Base-by-base conservation (phyloP, 2,329 filamentous ascomycete species). In the Trichoderma semiorbis region DNA sequence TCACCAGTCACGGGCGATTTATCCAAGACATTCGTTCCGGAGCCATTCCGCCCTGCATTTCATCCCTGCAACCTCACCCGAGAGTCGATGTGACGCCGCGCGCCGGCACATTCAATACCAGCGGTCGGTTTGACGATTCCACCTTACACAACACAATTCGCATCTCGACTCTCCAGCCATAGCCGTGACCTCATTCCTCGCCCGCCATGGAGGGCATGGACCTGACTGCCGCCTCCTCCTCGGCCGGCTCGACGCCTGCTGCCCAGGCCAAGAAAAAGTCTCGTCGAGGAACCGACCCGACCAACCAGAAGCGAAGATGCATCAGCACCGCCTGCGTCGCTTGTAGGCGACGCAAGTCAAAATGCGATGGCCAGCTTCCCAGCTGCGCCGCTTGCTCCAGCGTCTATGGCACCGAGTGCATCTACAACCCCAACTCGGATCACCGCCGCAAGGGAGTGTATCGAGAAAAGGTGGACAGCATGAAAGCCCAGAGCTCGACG, bases 391-490 rank as follows among this genome's bases (percentile, higher is more conserved):
- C 96, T n/a, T 99, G 96, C 82, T 90, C 93, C 74, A 97, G 94
- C 76, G 95, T 98, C 69, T 98, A 99, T 79, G 89, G 90, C 73
- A 96, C 93, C 73, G 90, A 93, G 83, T 98, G 96, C 80, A 87
- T 98, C 75, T 98, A 98, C 85, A 95, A 98, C 79, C 95, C 95
- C 4, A 97, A 95, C 79, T 97, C 95, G 72, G 96, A 99, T 80
- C 95, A 98, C 80, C 92, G 96, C 64, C 91, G 96, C 65, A 98
- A 98, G 81, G 96, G 96, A 73, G 96, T 98, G 63, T 98, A 98
- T 81, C 95, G 95, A 78, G 94, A 97, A 82, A 96, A 97, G 81
- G 90, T 92, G 28, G 95, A 97, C 80, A 93, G 89, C 78, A 87
- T 95, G 80, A 97, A 97, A 83, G 95, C 94, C 26, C 90, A 90